Base-by-base conservation (phyloP, 1,284 basidiomycete genomes). In the Moesziomyces sp. region DNA sequence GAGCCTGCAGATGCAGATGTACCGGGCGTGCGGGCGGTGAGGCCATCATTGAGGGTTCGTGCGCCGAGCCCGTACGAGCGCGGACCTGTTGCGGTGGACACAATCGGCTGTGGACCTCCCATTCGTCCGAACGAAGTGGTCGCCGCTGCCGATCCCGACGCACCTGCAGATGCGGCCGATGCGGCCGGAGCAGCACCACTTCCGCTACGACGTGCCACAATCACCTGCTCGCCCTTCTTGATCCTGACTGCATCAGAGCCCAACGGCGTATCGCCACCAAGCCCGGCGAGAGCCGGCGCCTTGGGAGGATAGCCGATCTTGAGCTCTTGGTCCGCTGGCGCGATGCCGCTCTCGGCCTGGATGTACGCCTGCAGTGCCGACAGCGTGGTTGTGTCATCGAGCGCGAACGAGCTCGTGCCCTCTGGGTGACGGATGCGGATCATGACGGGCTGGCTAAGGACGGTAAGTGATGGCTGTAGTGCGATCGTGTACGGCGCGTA, bases 251-350 rank as follows among this genome's bases (percentile, higher is more conserved):
- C 18, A 0, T 23, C 28, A 5, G 60, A 54, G 35, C 54, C 51
- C 16, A 76, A 19, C 16, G 52, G 42, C 6, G 42, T 40, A n/a
- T 23, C 26, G 7, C 21, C 35, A 5, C 28, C 4, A 1, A 56
- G 38, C 1, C 51, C 38, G 18, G 43, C 19, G 9, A 70, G 28
- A n/a, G 21, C 28, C 10, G 74, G 42, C 14, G 52, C 16, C 18
- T 56, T 64, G 6, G 74, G 74, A 11, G 74, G 74, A 44, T 76
- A 76, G 18, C 74, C 74, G 5, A 55, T 58, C 52, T 72, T 67
- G 43, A 76, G 59, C 51, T 71, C 73, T 34, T 75, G 73, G 11
- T 75, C 59, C 13, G 38, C 40, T 0, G 63, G 21, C 6, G 58
- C 34, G 40, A 75, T 71, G 10, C 54, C 57, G 9, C 28, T 53